These are phyloP conservation scores for Aureobasidium sp. DNA, from an alignment of 2,329 filamentous ascomycete genomes.

Conservation along the genomic window DNA sequence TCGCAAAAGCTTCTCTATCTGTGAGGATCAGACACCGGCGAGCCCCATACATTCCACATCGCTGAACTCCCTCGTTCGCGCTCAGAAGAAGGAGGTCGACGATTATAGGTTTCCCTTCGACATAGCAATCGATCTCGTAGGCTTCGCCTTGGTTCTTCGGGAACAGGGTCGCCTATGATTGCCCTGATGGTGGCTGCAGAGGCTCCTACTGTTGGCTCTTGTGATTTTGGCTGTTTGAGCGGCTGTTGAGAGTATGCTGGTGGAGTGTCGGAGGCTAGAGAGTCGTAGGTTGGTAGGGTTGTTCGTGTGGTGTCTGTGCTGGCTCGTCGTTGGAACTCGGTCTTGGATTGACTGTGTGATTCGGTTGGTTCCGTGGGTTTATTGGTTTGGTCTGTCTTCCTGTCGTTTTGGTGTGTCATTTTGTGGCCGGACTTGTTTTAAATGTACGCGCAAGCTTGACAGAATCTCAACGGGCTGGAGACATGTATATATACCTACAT, in stretches of 20 bases:
- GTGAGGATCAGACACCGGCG: neutral
- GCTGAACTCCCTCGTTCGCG: neutral
- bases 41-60: slow-evolving; percentile 3
- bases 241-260: neutral
- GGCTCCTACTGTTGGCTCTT: neutral
- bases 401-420: neutral
- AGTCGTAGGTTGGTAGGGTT: neutral
- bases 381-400: neutral
- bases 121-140: neutral
- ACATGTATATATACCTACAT: neutral
- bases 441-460: neutral
- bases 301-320: neutral
- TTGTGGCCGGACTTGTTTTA: neutral
- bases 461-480: too few relatives aligned
- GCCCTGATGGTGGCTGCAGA: neutral
- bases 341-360: neutral
- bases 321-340: neutral
- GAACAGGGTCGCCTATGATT: neutral
- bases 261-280: neutral
- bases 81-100: slow-evolving; percentile 2
- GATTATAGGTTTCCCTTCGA: neutral
- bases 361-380: neutral
- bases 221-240: neutral
- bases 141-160: neutral
- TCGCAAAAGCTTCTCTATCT: neutral